Evolutionary conservation across 2,329 filamentous ascomycete species (phyloP), one percentile per base, ranked within the genome.

Genomic region (Hortaea sp.): DNA sequence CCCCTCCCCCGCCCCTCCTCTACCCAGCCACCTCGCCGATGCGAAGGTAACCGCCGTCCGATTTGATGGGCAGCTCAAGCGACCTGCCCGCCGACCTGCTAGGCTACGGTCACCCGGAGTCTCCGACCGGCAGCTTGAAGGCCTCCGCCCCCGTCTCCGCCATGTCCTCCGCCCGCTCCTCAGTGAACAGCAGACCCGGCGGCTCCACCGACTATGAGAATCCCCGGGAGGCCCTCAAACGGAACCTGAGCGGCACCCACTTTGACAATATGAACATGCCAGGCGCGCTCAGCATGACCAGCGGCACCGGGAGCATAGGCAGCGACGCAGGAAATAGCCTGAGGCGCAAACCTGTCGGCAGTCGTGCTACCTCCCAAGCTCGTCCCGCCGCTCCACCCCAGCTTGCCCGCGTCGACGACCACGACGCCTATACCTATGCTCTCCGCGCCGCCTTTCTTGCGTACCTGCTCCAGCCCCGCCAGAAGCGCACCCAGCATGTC

Each of bases 341-440:
- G 34, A n/a, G 6, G 29, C 40, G 11, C 30, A 43, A 27, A 35
- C 32, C 32, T n/a, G 32, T 35, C 9, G 32, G 42, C 29, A 9
- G 34, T 7, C 30, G 34, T 9, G 29, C 37, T 20, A 30, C 43
- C 37, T 7, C 7, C 35, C 38, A 37, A 60, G 46, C 55, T n/a
- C 32, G 32, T 35, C 32, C 32, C 32, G n/a, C 60, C 46, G 9
- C 32, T n/a, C 20, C 20, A 20, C 20, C 20, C 20, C 20, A 20
- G 20, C 20, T 20, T 20, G 32, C 32, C 32, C 9, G 7, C 32
- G 63, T 73, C 46, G 60, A 63, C 51, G 62, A 73, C 64, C 85
- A 94, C 58, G 88, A 95, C 68, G 89, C 88, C 62, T 95, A 94
- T 69, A 85, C 82, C 53, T 95, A 88, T 69, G 88, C 89, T 58